A percentile compares a stretch with the other conserved stretches of the same genome.
Conservation (phyloP, 2,329 filamentous ascomycete genomes). For the Cordyceps farinosa region DNA sequence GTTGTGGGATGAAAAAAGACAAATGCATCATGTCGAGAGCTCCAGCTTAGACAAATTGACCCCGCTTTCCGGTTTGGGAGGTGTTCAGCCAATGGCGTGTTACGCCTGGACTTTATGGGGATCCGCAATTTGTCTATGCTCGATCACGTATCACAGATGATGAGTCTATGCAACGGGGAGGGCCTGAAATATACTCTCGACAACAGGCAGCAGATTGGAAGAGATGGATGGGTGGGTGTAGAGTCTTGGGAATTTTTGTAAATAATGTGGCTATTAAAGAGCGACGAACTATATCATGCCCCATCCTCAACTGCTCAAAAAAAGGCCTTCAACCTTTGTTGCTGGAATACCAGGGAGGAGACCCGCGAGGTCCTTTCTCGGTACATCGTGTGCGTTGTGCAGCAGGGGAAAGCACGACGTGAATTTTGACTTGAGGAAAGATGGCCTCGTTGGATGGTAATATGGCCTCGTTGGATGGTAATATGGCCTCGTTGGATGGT, state of each 20-base stretch:
- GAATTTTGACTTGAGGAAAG: neutral
- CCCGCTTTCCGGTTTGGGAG: conserved; percentile 12
- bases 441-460: neutral
- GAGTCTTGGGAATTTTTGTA: too few relatives aligned
- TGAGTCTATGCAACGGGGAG: too few relatives aligned
- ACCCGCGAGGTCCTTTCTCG: neutral
- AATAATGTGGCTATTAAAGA: too few relatives aligned
- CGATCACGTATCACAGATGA: too few relatives aligned
- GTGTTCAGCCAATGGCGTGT: conserved; percentile 12
- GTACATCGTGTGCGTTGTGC: neutral
- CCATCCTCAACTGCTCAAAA: neutral
- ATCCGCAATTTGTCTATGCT: neutral
- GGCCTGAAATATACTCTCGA: too few relatives aligned
- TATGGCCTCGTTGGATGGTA: neutral
- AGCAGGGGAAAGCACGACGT: neutral
- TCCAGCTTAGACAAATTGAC: conserved; percentile 2
- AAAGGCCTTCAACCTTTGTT: neutral
- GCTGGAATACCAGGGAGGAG: neutral
- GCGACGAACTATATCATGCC: too few relatives aligned
- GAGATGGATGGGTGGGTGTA: too few relatives aligned
- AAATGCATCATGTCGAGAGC: neutral
- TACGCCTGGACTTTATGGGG: neutral
- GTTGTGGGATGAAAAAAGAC: neutral
- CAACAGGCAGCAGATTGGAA: too few relatives aligned
- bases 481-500: neutral